These are phyloP conservation scores for Colletotrichum phormii DNA, from an alignment of 2,329 filamentous ascomycete species.

Conservation along the genomic window DNA sequence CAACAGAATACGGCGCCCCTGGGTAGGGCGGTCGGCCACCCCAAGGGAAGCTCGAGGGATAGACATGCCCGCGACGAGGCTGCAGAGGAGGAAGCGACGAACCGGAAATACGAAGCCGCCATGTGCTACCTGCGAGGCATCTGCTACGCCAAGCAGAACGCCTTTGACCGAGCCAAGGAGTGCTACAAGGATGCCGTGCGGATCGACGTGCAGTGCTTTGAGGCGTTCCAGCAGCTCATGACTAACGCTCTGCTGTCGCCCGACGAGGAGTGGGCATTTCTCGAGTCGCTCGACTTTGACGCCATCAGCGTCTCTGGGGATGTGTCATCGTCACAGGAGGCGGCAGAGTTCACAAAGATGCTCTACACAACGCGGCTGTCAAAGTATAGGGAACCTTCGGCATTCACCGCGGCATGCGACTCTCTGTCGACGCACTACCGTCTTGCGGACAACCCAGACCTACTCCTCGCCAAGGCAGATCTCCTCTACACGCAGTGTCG, in stretches of 20 bases:
- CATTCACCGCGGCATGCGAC: slow-evolving; percentile 88
- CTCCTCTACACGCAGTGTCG: slow-evolving; percentile 94
- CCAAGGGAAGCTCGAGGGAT: slow-evolving; percentile 41
- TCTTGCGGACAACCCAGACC: slow-evolving; percentile 85
- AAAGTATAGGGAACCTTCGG: slow-evolving; percentile 89
- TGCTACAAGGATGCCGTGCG: slow-evolving; percentile 98
- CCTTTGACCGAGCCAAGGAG: slow-evolving; percentile 96
- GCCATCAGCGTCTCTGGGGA: slow-evolving; percentile 76
- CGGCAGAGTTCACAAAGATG: slow-evolving; percentile 93
- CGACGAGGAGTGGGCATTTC: slow-evolving; percentile 89
- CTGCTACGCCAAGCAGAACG: slow-evolving; percentile 96
- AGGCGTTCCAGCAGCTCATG: slow-evolving; percentile 98
- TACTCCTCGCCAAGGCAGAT: slow-evolving; percentile 90
- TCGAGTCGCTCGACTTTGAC: slow-evolving; percentile 91
- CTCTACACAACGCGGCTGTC: slow-evolving; percentile 95
- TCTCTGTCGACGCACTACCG: slow-evolving; percentile 95
- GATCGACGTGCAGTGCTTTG: slow-evolving; percentile 98
- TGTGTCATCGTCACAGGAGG: slow-evolving; percentile 80
- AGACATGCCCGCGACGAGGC: slow-evolving; percentile 51
- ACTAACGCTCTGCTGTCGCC: slow-evolving; percentile 93
- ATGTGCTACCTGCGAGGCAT: slow-evolving; percentile 97
- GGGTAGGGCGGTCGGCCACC: slow-evolving; percentile 39
- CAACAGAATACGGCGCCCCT: slow-evolving; percentile 68
- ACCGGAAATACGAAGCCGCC: slow-evolving; percentile 89
- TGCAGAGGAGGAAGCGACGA: slow-evolving; percentile 75